Percentiles rank a stretch among this genome's conserved stretches.
Conservation (phyloP, 1,284 basidiomycete genomes). For the Naganishia albida region DNA sequence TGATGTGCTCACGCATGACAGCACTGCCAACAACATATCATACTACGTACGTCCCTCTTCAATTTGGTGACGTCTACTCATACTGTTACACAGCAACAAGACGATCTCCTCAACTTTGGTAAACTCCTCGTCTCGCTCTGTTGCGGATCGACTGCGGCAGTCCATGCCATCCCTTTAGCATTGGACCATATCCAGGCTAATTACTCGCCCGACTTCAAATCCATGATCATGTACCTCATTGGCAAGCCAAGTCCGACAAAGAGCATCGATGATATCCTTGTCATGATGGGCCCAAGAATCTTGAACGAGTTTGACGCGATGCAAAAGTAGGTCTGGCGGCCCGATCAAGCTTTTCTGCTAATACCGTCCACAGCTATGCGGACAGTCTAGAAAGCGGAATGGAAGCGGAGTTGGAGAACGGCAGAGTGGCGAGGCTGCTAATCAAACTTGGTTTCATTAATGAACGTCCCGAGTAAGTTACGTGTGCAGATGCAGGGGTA, state of each 20-base stretch:
- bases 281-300: constrained; percentile 73
- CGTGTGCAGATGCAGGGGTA: not conserved
- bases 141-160: constrained; percentile 61
- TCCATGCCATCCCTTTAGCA: constrained; percentile 69
- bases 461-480: constrained; percentile 87
- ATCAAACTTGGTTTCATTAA: constrained; percentile 98
- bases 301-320: constrained; percentile 81
- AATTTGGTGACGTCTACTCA: not conserved
- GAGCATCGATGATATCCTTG: constrained; percentile 75
- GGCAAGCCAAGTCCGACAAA: constrained; percentile 67
- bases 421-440: constrained; percentile 83
- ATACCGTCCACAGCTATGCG: constrained; percentile 59
- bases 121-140: constrained; percentile 79
- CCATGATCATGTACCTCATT: constrained; percentile 74
- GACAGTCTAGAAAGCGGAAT: constrained; percentile 85
- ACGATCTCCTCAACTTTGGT: constrained; percentile 85
- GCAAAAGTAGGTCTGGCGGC: constrained; percentile 62
- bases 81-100: constrained; percentile 61
- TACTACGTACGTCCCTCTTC: constrained; percentile 6
- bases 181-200: constrained; percentile 72
- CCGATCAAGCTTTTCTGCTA: not conserved
- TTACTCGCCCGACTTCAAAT: constrained; percentile 82
- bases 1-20: constrained; percentile 77
- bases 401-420: constrained; percentile 88
- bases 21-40: constrained; percentile 8